phyloP scores from a whole-genome alignment of 352 stramenopile species.

The Phytophthora citricola region DNA sequence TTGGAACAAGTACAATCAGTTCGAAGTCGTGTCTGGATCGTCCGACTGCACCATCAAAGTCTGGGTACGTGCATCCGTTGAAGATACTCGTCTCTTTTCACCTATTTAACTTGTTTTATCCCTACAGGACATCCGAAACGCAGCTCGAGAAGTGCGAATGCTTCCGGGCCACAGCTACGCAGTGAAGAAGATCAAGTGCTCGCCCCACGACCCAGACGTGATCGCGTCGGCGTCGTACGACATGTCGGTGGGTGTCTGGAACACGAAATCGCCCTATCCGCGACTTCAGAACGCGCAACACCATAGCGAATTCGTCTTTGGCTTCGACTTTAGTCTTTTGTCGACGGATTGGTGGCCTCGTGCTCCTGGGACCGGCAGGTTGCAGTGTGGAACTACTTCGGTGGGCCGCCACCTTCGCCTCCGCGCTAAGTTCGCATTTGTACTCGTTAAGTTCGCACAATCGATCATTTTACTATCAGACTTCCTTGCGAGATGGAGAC shows the following conservation, averaged over 20 bases:
- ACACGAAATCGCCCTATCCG: slow-evolving; percentile 81
- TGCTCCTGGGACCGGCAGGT: slow-evolving; percentile 87
- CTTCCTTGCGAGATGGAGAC: slow-evolving; percentile 35
- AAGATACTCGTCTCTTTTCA: not conserved
- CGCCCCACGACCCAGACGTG: slow-evolving; percentile 80
- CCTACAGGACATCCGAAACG: slow-evolving; percentile 80
- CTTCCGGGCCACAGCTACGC: slow-evolving; percentile 86
- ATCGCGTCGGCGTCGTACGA: slow-evolving; percentile 90
- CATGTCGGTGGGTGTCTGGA: slow-evolving; percentile 92
- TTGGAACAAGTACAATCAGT: slow-evolving; percentile 95
- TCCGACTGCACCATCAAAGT: slow-evolving; percentile 87
- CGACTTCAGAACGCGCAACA: slow-evolving; percentile 77
- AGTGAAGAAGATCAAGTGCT: slow-evolving; percentile 86
- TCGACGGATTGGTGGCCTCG: slow-evolving; percentile 75
- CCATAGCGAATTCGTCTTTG: slow-evolving; percentile 91
- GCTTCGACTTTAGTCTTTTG: slow-evolving; percentile 85
- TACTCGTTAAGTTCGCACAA: slow-evolving; percentile 31
- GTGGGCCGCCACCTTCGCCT: slow-evolving; percentile 55
- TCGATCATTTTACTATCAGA: slow-evolving; percentile 16
- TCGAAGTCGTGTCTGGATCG: slow-evolving; percentile 87
- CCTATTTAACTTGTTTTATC: not conserved
- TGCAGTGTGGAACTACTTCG: slow-evolving; percentile 82
- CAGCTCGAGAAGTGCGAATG: slow-evolving; percentile 65
- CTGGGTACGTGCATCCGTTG: slow-evolving; percentile 56
- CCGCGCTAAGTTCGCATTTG: slow-evolving; percentile 34